Conservation (phyloP, 2,329 filamentous ascomycete species). For the Fusarium sp. region DNA sequence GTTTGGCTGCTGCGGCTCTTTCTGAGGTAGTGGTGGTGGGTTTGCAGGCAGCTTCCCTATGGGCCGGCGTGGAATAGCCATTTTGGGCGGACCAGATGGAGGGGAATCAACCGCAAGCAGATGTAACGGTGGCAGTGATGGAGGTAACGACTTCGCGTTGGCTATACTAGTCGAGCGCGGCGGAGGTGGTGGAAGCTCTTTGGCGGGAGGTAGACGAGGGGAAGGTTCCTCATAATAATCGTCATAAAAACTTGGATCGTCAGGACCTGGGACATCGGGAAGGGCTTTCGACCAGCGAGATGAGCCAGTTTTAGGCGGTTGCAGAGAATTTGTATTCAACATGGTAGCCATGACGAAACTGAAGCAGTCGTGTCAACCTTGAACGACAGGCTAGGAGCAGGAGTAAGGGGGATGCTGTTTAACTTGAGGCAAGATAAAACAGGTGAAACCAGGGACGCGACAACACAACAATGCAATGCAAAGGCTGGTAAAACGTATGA, state of each 20-base stretch:
- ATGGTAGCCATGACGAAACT: conserved; percentile 37
- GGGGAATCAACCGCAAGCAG: conserved; percentile 32
- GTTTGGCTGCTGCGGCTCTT: conserved; percentile 24
- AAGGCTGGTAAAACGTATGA: conserved; percentile 25
- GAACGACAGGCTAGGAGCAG: conserved; percentile 11
- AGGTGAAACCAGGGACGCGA: conserved; percentile 39
- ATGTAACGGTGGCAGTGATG: conserved; percentile 38
- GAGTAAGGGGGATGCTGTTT: conserved; percentile 21
- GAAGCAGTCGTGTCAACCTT: conserved; percentile 25
- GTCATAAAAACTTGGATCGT: conserved; percentile 36
- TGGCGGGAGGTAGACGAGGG: conserved; percentile 33
- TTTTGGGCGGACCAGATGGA: conserved; percentile 36
- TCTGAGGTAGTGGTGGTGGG: conserved; percentile 21
- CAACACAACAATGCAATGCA: conserved; percentile 28
- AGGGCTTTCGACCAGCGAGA: conserved; percentile 69
- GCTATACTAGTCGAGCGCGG: conserved; percentile 39
- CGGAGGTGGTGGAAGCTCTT: conserved; percentile 38
- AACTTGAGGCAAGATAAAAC: conserved; percentile 38
- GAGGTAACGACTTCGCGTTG: conserved; percentile 37
- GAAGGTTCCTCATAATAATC: conserved; percentile 29
- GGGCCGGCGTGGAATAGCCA: conserved; percentile 40
- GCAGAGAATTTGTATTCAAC: conserved; percentile 36
- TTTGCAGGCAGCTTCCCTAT: conserved; percentile 35
- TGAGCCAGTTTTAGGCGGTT: conserved; percentile 51
- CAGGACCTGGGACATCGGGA: conserved; percentile 56